Conservation (phyloP, 208 protist species). For the Crithidia fasciculata region DNA sequence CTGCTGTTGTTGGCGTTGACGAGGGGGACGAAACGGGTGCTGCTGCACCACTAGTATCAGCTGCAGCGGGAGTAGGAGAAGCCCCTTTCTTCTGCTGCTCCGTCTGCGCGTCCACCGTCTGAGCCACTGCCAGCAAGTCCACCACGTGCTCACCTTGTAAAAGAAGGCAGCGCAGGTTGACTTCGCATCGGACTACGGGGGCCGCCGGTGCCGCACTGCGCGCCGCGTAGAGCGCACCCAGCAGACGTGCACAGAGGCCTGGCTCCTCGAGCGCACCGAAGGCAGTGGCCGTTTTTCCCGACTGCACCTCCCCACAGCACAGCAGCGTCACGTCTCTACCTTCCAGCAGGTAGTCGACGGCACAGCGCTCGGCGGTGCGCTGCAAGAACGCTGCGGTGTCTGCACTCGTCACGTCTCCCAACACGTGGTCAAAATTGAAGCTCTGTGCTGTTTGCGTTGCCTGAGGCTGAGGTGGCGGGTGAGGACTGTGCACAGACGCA, state of each 20-base stretch:
- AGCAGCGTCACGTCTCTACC: conserved; percentile 73
- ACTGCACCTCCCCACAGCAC: conserved; percentile 74
- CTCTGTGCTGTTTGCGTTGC: conserved; percentile 11
- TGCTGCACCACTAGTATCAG: background rate
- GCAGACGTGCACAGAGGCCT: conserved; percentile 23
- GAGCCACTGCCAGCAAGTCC: conserved; percentile 25
- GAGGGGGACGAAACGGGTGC: background rate
- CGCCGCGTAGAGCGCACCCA: conserved; percentile 11
- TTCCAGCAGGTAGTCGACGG: conserved; percentile 30
- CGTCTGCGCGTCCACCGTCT: background rate
- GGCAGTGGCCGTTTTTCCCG: conserved; percentile 85
- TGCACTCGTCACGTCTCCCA: conserved; percentile 40
- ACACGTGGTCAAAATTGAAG: conserved; percentile 77
- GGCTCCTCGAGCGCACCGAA: conserved; percentile 48
- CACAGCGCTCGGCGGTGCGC: conserved; percentile 32
- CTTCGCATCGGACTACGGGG: background rate
- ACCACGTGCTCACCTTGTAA: conserved; percentile 25
- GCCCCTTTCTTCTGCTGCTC: background rate
- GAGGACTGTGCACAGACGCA: background rate
- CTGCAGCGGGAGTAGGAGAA: background rate
- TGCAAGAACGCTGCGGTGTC: conserved; percentile 66
- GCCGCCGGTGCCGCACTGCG: background rate
- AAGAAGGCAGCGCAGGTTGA: conserved; percentile 17
- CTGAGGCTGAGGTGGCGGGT: background rate
- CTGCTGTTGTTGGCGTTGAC: conserved; percentile 20